Percentiles rank a stretch among this genome's conserved stretches.
Evolutionary conservation across 176 grass and related monocot species (phyloP).

Genomic region (Elaeis guineensis): DNA sequence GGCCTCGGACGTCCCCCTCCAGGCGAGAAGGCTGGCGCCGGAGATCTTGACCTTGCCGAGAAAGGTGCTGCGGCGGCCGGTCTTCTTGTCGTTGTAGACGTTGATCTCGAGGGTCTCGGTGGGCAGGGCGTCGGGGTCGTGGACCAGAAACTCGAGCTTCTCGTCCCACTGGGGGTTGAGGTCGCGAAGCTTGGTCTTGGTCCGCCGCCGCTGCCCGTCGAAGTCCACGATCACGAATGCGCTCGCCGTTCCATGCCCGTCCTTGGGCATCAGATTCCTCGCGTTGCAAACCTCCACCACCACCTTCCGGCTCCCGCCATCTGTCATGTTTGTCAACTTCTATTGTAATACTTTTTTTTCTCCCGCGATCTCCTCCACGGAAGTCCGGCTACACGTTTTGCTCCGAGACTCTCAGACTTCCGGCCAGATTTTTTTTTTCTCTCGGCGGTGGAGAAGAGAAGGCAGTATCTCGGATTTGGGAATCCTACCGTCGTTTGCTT

Average conservation of each 20-base stretch:
- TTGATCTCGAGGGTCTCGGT: slow-evolving; percentile 75
- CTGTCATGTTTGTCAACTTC: slow-evolving; percentile 29
- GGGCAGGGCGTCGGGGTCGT: slow-evolving; percentile 48
- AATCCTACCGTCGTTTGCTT: too few species aligned
- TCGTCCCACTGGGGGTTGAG: slow-evolving; percentile 93
- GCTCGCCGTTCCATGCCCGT: slow-evolving; percentile 88
- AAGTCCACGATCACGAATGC: slow-evolving; percentile 96
- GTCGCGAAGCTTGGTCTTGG: slow-evolving; percentile 61
- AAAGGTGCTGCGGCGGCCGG: slow-evolving; percentile 53
- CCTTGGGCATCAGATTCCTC: slow-evolving; percentile 95
- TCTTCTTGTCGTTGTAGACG: slow-evolving; percentile 98
- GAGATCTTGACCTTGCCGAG: slow-evolving; percentile 92
- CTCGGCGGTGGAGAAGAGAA: too few species aligned
- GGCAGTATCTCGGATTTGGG: too few species aligned
- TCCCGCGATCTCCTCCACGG: too few species aligned
- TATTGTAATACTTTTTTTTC: too few species aligned
- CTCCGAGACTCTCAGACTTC: too few species aligned
- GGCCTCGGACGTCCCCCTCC: slow-evolving; percentile 7
- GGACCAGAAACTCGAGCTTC: slow-evolving; percentile 79
- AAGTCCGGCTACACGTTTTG: too few species aligned
- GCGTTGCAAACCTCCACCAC: slow-evolving; percentile 93
- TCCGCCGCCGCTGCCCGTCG: slow-evolving; percentile 93
- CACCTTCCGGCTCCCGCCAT: slow-evolving; percentile 42
- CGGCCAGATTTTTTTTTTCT: too few species aligned
- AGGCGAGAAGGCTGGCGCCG: slow-evolving; percentile 1